Percentiles rank a stretch among this genome's conserved stretches.
Evolutionary conservation across 371 early-diverging fungal species (phyloP).

Genomic region (Fennellomyces sp.): DNA sequence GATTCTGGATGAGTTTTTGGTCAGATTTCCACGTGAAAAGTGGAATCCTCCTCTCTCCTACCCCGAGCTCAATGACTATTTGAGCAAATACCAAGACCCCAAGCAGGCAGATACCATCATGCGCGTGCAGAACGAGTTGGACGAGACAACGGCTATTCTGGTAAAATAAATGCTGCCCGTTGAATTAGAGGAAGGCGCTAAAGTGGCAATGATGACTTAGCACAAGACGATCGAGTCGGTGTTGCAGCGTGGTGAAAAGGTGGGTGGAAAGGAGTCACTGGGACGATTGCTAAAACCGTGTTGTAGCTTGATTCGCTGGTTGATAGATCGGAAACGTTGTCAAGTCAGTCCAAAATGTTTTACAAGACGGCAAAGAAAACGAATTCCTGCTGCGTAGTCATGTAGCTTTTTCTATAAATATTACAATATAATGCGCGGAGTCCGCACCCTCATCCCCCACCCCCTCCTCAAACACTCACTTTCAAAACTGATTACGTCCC

Average conservation of each 20-base stretch:
- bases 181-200: neutral
- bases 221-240: conserved; percentile 98
- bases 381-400: conserved; percentile 87
- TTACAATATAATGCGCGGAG: neutral
- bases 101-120: conserved; percentile 92
- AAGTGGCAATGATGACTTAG: conserved; percentile 32
- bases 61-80: conserved; percentile 74
- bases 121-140: conserved; percentile 96
- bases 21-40: conserved; percentile 59
- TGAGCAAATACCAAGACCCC: conserved; percentile 91
- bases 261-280: no score
- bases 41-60: conserved; percentile 64
- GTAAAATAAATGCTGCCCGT: conserved; percentile 50
- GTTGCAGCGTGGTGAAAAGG: conserved; percentile 95
- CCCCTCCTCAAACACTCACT: no score
- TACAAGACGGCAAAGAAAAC: conserved; percentile 99
- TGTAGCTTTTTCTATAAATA: conserved; percentile 25
- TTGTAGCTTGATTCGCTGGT: conserved; percentile 90
- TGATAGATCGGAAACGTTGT: conserved; percentile 87
- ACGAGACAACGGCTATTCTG: conserved; percentile 96
- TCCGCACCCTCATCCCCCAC: no score
- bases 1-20: conserved; percentile 87
- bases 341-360: conserved; percentile 93
- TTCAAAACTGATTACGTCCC: no score
- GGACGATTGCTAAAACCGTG: neutral